A percentile compares a stretch with the other conserved stretches of the same genome.
phyloP scores from a whole-genome alignment of 169 alveolate genomes.

The Theileria parva region DNA sequence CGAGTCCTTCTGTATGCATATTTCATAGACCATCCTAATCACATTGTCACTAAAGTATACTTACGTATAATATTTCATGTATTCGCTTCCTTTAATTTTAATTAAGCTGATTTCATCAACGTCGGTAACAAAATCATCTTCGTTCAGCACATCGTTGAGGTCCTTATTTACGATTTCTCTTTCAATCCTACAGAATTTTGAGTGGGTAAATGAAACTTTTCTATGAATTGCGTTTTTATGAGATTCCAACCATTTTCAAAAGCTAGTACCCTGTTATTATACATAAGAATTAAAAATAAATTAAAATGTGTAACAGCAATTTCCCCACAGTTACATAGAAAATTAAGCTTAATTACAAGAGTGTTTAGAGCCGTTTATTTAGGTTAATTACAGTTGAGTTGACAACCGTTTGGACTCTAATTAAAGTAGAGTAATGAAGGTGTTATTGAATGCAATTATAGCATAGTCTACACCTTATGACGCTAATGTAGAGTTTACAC shows the following conservation, averaged over 20 bases:
- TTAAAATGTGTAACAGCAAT: neutral
- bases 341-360: too few relatives aligned
- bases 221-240: slow-evolving; percentile 30
- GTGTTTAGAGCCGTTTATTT: too few relatives aligned
- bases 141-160: neutral
- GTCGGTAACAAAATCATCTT: neutral
- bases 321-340: too few relatives aligned
- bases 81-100: slow-evolving; percentile 34
- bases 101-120: neutral
- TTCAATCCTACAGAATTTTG: slow-evolving; percentile 27
- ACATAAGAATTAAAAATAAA: neutral
- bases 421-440: too few relatives aligned
- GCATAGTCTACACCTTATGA: too few relatives aligned
- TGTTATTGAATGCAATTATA: too few relatives aligned
- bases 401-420: too few relatives aligned
- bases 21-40: slow-evolving; percentile 49
- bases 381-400: too few relatives aligned
- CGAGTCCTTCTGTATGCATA: slow-evolving; percentile 45
- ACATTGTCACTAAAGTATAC: neutral
- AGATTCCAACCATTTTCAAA: slow-evolving; percentile 60
- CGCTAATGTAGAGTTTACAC: too few relatives aligned
- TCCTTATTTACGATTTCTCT: slow-evolving; percentile 37
- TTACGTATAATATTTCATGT: slow-evolving; percentile 42
- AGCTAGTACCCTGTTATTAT: neutral
- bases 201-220: slow-evolving; percentile 21